Conservation (phyloP, 495 filamentous ascomycete genomes). For the Aspergillus campestris region DNA sequence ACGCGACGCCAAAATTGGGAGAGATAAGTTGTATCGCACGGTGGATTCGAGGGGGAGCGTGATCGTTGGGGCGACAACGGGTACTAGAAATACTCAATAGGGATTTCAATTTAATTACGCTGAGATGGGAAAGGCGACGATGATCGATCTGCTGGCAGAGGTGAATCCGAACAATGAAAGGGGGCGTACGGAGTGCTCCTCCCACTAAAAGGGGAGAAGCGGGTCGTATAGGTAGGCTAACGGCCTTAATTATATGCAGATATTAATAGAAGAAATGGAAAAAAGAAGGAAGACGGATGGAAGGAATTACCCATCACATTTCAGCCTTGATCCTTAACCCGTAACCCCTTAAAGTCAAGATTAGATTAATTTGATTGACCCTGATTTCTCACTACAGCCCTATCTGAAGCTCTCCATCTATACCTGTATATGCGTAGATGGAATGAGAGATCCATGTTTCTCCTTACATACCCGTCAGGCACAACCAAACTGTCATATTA, state of each 20-base stretch:
- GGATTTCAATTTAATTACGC: conserved; percentile 10
- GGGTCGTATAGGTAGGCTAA: conserved; percentile 9
- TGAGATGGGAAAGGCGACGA: conserved; percentile 1
- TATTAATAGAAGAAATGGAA: neutral
- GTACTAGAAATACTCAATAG: conserved; percentile 9
- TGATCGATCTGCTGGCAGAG: conserved; percentile 13
- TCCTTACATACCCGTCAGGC: too few relatives aligned
- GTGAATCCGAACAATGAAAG: conserved; percentile 12
- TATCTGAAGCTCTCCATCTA: too few relatives aligned
- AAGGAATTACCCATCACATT: too few relatives aligned
- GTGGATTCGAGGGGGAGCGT: conserved; percentile 13
- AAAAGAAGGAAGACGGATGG: neutral
- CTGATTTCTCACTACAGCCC: too few relatives aligned
- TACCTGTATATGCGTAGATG: too few relatives aligned
- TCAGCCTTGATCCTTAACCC: too few relatives aligned
- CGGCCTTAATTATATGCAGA: neutral
- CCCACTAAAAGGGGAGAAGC: conserved; percentile 21
- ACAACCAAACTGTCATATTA: too few relatives aligned
- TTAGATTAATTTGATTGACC: too few relatives aligned
- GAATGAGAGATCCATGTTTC: too few relatives aligned
- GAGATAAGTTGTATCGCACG: neutral
- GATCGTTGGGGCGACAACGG: conserved; percentile 10
- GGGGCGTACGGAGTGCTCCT: conserved; percentile 13
- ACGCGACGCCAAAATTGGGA: neutral
- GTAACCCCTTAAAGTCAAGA: too few relatives aligned